Conservation (phyloP, 2,329 filamentous ascomycete genomes). For the Penicillium sp. region DNA sequence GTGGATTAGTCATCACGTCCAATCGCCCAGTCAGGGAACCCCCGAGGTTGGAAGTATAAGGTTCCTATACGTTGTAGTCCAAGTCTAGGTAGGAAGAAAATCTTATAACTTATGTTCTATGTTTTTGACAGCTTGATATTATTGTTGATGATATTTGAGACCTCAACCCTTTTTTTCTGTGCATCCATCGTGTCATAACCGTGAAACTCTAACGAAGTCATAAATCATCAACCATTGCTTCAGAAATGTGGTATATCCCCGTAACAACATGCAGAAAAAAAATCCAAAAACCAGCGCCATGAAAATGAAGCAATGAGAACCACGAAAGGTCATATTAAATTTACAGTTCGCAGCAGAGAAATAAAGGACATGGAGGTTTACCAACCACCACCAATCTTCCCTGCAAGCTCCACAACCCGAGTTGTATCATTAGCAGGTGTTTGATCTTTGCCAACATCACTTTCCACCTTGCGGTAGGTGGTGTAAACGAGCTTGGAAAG, state of each 20-base stretch:
- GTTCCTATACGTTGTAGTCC: too few relatives aligned
- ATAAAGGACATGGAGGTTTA: conserved; percentile 41
- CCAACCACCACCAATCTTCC: conserved; percentile 93
- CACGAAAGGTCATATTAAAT: not conserved
- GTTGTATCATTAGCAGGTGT: conserved; percentile 64
- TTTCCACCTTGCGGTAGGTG: conserved; percentile 87
- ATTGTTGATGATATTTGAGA: not conserved
- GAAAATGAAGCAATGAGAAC: conserved; percentile 10
- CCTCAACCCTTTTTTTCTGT: not conserved
- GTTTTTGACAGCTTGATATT: not conserved
- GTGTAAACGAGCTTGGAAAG: conserved; percentile 75
- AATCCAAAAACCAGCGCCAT: conserved; percentile 19
- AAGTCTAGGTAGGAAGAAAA: not conserved
- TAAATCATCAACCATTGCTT: not conserved
- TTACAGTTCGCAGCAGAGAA: not conserved
- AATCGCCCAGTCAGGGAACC: not conserved
- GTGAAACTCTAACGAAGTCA: not conserved
- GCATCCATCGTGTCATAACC: not conserved
- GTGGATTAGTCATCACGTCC: not conserved
- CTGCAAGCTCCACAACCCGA: conserved; percentile 81
- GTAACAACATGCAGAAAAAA: conserved; percentile 14
- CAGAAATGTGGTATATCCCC: conserved; percentile 19
- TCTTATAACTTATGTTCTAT: not conserved
- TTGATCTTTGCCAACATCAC: conserved; percentile 81
- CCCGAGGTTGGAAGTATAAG: not conserved